phyloP scores from a whole-genome alignment of 176 grass and related monocot genomes.

The Dendrocalamus sinicus region DNA sequence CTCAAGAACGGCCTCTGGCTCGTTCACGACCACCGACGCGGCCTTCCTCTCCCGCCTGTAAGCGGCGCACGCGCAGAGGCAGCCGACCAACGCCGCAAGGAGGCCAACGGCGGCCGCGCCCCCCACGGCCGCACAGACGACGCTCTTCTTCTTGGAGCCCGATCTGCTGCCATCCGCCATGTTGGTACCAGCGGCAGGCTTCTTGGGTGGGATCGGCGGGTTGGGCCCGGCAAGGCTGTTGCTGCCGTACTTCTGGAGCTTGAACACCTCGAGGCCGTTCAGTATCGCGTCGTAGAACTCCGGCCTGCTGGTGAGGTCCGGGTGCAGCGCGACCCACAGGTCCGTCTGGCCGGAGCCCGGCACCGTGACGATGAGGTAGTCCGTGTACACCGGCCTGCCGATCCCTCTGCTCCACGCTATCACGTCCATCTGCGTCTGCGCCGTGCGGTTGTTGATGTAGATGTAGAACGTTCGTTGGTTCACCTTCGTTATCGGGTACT shows the following conservation, averaged over 20 bases:
- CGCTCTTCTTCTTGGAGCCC: background rate
- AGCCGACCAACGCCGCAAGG: conserved; percentile 1
- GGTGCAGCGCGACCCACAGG: conserved; percentile 56
- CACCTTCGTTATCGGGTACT: conserved; percentile 26
- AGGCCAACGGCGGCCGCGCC: conserved; percentile 25
- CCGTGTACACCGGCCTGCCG: conserved; percentile 28
- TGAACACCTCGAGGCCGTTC: conserved; percentile 62
- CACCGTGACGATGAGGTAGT: conserved; percentile 35
- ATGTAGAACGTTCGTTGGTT: conserved; percentile 54
- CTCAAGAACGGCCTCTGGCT: background rate
- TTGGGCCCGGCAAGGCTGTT: conserved; percentile 42
- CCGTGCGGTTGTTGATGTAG: conserved; percentile 58
- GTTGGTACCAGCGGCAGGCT: background rate
- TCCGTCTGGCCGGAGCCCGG: conserved; percentile 38
- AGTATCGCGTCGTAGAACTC: conserved; percentile 54
- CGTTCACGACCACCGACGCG: background rate
- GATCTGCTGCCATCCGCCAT: background rate
- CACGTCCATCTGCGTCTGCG: conserved; percentile 28
- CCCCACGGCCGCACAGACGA: background rate
- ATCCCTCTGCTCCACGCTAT: conserved; percentile 13
- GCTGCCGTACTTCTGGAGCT: conserved; percentile 43
- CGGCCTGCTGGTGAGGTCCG: background rate
- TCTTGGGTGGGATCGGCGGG: background rate
- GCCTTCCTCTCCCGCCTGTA: background rate
- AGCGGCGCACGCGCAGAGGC: background rate